A percentile compares a stretch with the other conserved stretches of the same genome.
Conservation (phyloP, 225 moss, liverwort and hornwort species). For the Bryoerythrophyllum caledonicum region DNA sequence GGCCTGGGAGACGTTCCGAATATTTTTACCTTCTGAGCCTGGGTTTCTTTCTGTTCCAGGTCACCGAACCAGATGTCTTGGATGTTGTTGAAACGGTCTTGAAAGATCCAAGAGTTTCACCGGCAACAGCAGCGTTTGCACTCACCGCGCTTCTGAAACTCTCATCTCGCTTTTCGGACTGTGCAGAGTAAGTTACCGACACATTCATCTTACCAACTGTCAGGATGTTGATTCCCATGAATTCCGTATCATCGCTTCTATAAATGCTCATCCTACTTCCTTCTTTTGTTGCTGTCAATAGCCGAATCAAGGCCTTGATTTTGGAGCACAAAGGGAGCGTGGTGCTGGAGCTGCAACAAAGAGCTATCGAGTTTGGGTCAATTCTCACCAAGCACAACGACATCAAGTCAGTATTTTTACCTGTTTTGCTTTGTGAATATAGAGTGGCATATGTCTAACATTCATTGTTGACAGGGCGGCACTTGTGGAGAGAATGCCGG, state of each 20-base stretch:
- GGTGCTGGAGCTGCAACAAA: conserved; percentile 72
- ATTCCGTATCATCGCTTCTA: neutral
- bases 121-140: conserved; percentile 60
- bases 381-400: conserved; percentile 68
- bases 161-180: conserved; percentile 70
- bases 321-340: conserved; percentile 60
- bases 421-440: neutral
- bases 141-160: conserved; percentile 75
- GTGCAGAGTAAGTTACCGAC: conserved; percentile 46
- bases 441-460: neutral
- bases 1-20: neutral
- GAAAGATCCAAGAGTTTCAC: conserved; percentile 57
- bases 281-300: conserved; percentile 21
- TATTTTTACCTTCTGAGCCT: neutral
- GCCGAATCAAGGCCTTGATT: conserved; percentile 66
- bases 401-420: conserved; percentile 51
- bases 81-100: conserved; percentile 68
- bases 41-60: conserved; percentile 32
- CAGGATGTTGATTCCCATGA: neutral
- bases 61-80: conserved; percentile 80
- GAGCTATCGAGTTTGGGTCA: conserved; percentile 74
- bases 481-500: conserved; percentile 78
- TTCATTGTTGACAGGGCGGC: conserved; percentile 36
- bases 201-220: neutral
- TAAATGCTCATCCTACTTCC: neutral